Base-by-base conservation (phyloP, 2,329 filamentous ascomycete genomes). In the Metarhizium guizhouense region DNA sequence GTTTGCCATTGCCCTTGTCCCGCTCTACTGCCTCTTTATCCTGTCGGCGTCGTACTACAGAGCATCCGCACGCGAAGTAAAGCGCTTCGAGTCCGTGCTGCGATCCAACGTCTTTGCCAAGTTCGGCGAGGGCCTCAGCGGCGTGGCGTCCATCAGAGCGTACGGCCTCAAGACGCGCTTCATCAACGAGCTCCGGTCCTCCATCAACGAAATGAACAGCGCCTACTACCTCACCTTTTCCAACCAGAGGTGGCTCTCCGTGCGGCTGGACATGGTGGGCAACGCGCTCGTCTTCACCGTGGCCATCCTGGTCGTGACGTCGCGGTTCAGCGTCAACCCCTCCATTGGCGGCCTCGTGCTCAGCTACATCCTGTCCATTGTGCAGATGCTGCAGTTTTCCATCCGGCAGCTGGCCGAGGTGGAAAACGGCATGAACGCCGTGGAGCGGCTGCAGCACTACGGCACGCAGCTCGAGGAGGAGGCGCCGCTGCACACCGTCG, bases 371-470 rank as follows among this genome's bases (percentile, higher is more conserved):
- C 79, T 99, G 18, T 82, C 87, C 14, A 95, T 96, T 65, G 91
- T 95, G 18, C 90, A 95, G 70, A 91, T 96, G 87, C 86, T 97
- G 61, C 93, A 96, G 67, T 96, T 96, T 70, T 93, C 90, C 0
- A 90, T 97, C 18, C 84, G 94, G 18, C 93, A 97, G 71, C 79
- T 96, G 7, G 93, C 93, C 30, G 93, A 96, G 70, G 90, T 97
- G 8, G 93, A 97, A 71, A 97, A 96, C 72, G 90, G 92, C 67
- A 97, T 97, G 93, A 97, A 96, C 69, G 86, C 92, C 0, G 94
- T 95, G 0, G 93, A 97, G 72, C 86, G 94, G 52, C 78, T 97
- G 38, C 85, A 91, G 68, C 90, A 95, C 74, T 97, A 97, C 68
- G 92, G 90, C 54, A 90, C 83, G 1, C 73, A 89, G 62, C 81